phyloP scores from a whole-genome alignment of 2,329 filamentous ascomycete species.

The Verticillium dahliae region DNA sequence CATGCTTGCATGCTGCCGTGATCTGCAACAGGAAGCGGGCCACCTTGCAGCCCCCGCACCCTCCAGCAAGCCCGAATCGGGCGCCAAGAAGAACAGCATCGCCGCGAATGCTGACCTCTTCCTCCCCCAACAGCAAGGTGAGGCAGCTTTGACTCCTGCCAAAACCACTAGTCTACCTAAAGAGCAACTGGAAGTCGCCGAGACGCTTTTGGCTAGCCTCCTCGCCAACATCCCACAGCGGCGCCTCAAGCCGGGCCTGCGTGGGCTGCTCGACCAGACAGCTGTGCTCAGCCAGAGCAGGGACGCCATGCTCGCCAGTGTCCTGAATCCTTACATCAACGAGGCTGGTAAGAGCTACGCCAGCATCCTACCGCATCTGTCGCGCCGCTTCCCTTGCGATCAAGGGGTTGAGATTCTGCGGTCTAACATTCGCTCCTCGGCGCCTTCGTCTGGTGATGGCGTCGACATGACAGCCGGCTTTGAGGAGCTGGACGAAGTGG shows the following conservation, averaged over 20 bases:
- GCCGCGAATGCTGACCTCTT: conserved; percentile 67
- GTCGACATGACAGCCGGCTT: conserved; percentile 10
- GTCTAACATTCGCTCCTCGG: conserved; percentile 44
- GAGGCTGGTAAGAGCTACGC: conserved; percentile 57
- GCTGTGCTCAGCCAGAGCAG: conserved; percentile 65
- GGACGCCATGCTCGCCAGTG: conserved; percentile 71
- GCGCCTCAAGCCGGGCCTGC: conserved; percentile 62
- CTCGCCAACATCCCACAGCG: conserved; percentile 59
- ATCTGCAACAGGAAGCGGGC: conserved; percentile 55
- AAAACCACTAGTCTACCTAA: conserved; percentile 31
- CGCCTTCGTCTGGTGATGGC: conserved; percentile 6
- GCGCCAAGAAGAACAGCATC: conserved; percentile 30
- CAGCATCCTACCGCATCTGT: conserved; percentile 75
- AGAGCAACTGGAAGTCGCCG: conserved; percentile 50
- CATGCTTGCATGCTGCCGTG: conserved; percentile 65
- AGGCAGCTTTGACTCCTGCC: conserved; percentile 21
- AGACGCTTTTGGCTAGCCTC: conserved; percentile 53
- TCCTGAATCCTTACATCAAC: conserved; percentile 68
- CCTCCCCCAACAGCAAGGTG: conserved; percentile 37
- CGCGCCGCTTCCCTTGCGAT: conserved; percentile 55
- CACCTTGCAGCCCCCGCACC: conserved; percentile 34
- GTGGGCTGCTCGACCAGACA: conserved; percentile 73
- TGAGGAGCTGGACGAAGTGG: conserved; percentile 27
- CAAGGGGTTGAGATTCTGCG: conserved; percentile 65
- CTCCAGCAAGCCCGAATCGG: conserved; percentile 16